These are phyloP conservation scores for Carex pumila DNA, from an alignment of 176 grass and related monocot species.

Conservation along the genomic window DNA sequence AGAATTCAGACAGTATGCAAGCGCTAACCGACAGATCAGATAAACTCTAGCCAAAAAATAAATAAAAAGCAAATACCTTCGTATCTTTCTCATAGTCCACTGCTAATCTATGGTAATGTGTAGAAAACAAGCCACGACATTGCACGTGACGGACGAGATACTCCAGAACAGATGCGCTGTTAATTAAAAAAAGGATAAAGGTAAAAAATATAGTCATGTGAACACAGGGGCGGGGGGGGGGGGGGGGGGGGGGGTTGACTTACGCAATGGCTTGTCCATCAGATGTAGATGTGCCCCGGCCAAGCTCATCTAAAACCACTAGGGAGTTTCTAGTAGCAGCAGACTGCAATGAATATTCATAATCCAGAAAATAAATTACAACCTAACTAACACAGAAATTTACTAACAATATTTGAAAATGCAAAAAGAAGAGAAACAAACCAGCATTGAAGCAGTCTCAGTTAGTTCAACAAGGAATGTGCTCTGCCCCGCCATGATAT, in stretches of 20 bases:
- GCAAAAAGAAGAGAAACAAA: slow-evolving; percentile 25
- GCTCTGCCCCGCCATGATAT: slow-evolving; percentile 89
- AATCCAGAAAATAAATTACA: slow-evolving; percentile 7
- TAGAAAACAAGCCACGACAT: slow-evolving; percentile 93
- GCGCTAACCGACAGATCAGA: neutral
- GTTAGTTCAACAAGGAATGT: slow-evolving; percentile 89
- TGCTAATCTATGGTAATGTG: slow-evolving; percentile 87
- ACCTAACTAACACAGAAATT: neutral
- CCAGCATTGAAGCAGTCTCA: slow-evolving; percentile 89
- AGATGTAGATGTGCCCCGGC: slow-evolving; percentile 92
- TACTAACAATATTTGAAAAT: neutral
- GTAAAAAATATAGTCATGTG: neutral
- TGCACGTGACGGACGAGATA: slow-evolving; percentile 65
- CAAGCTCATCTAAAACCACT: slow-evolving; percentile 96
- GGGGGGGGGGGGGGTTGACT: neutral
- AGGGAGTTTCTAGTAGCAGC: slow-evolving; percentile 85
- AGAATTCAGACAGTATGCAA: slow-evolving; percentile 4
- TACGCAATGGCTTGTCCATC: slow-evolving; percentile 99
- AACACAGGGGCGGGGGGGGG: neutral
- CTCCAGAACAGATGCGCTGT: slow-evolving; percentile 79
- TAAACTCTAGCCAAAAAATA: neutral
- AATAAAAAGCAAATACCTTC: slow-evolving; percentile 41
- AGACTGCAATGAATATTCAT: slow-evolving; percentile 49
- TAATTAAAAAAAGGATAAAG: slow-evolving; percentile 18
- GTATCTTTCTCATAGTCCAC: slow-evolving; percentile 57